Conservation (phyloP, 2,329 filamentous ascomycete genomes). For the Penicillium oxalicum region DNA sequence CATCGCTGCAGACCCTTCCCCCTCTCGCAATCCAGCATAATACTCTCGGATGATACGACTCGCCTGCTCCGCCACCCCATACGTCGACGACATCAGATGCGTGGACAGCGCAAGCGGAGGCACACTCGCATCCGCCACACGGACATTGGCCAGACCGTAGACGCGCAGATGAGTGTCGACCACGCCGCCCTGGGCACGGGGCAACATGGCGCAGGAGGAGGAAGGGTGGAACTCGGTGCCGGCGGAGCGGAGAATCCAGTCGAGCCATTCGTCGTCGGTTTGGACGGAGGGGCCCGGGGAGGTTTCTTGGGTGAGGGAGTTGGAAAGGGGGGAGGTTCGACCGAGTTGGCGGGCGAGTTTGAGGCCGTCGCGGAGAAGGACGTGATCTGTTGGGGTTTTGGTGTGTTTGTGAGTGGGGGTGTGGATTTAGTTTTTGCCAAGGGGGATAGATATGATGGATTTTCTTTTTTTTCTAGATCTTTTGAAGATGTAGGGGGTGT, state of each 20-base stretch:
- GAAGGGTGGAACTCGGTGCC: conserved; percentile 25
- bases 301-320: conserved; percentile 18
- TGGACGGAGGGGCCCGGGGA: conserved; percentile 17
- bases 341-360: conserved; percentile 22
- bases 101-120: conserved; percentile 26
- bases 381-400: conserved; percentile 11
- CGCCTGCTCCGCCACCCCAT: conserved; percentile 29
- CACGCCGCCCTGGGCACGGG: conserved; percentile 21
- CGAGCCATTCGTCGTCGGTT: conserved; percentile 21
- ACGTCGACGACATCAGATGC: conserved; percentile 32
- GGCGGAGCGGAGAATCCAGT: conserved; percentile 16
- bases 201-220: conserved; percentile 25
- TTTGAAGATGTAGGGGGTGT: too few relatives aligned
- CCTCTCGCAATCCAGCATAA: conserved; percentile 2
- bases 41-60: conserved; percentile 23
- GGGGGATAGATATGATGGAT: too few relatives aligned
- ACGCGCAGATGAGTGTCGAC: conserved; percentile 26
- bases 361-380: conserved; percentile 23
- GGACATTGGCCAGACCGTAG: conserved; percentile 27
- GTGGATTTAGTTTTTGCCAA: neutral
- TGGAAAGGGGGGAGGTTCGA: conserved; percentile 17
- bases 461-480: too few relatives aligned
- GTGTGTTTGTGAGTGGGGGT: too few relatives aligned
- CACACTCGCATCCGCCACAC: conserved; percentile 27
- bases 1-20: neutral